Evolutionary conservation across 2,329 filamentous ascomycete species (phyloP).

Genomic region (Diaporthe sp.): DNA sequence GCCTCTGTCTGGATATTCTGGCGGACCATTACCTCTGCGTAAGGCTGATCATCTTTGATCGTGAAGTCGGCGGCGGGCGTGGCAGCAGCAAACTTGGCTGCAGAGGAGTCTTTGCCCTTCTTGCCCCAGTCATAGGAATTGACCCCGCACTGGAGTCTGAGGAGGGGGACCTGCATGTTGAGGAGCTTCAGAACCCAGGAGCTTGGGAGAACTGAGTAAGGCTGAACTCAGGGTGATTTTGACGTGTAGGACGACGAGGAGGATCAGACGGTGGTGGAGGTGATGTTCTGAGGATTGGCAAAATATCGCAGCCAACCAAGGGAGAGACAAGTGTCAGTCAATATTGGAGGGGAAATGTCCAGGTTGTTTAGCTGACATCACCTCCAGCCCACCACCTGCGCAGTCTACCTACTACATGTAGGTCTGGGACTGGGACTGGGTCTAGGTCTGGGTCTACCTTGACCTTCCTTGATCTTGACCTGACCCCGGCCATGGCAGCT

Average conservation of each 20-base stretch:
- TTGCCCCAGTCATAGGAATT: constrained; percentile 99
- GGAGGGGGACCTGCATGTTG: constrained; percentile 80
- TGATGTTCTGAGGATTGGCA: neutral
- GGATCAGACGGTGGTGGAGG: neutral
- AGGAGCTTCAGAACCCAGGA: neutral
- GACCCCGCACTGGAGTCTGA: constrained; percentile 90
- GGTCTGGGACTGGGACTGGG: neutral
- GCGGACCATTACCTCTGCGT: constrained; percentile 81
- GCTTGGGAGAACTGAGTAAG: neutral
- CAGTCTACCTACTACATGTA: neutral
- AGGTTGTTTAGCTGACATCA: constrained; percentile 18
- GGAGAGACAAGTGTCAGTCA: neutral
- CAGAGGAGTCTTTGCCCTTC: constrained; percentile 86
- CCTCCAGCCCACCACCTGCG: neutral
- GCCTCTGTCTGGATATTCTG: neutral
- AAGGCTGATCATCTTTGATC: constrained; percentile 89
- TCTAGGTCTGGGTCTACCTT: neutral
- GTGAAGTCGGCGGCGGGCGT: constrained; percentile 81
- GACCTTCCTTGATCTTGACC: constrained; percentile 2
- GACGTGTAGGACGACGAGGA: neutral
- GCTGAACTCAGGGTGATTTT: neutral
- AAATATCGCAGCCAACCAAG: neutral
- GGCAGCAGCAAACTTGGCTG: constrained; percentile 88
- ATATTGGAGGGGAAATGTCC: neutral
- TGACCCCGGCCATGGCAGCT: neutral